Base-by-base conservation (phyloP, 805 yeast genomes). In the Metschnikowia kofuensis region DNA sequence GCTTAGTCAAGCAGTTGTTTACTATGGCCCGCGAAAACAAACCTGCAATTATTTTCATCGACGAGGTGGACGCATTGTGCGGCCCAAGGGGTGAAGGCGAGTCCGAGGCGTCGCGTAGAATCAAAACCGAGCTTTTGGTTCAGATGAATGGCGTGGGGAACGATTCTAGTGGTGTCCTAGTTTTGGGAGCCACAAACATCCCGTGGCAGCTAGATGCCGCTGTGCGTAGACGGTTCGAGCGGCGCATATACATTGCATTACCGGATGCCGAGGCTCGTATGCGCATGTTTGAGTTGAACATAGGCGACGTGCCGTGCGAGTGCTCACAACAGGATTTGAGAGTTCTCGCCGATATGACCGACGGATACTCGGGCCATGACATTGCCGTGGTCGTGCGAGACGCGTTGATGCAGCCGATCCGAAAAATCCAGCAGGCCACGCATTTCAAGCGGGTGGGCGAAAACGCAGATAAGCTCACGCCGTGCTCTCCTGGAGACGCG, bases 161-260 rank as follows among this genome's bases (percentile, higher is more conserved):
- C 64, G 98, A 94, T 64, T 74, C 96, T 1, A 77, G 78, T 42
- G 99, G 99, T 8, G 97, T 94, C 1, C 74, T 94, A 34, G 98
- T 94, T 0, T 75, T 94, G 45, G 99, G 99, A 29, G 99, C 99
- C 1, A 94, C 99, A 7, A 94, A 94, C 67, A 94, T 94, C 52
- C 99, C 99, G 15, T 94, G 99, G 99, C 97, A 92, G 71, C 76
- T 94, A 57, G 99, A 94, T 68, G 89, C 97, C 40, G 99, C 99
- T 7, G 89, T 94, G 42, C 81, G 99, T 68, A 84, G 99, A 72
- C 84, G 99, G 68, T 94, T 94, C 61, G 99, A 94, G 67, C 83
- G 87, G 58, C 83, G 99, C 70, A 94, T 94, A 51, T 94, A 94
- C 65, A 94, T 94, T 53, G 86, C 99, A 3, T 75, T 94, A 48